A percentile compares a stretch with the other conserved stretches of the same genome.
These are phyloP conservation scores for Davidsoniella australis DNA, from an alignment of 2,329 filamentous ascomycete genomes.

Conservation along the genomic window DNA sequence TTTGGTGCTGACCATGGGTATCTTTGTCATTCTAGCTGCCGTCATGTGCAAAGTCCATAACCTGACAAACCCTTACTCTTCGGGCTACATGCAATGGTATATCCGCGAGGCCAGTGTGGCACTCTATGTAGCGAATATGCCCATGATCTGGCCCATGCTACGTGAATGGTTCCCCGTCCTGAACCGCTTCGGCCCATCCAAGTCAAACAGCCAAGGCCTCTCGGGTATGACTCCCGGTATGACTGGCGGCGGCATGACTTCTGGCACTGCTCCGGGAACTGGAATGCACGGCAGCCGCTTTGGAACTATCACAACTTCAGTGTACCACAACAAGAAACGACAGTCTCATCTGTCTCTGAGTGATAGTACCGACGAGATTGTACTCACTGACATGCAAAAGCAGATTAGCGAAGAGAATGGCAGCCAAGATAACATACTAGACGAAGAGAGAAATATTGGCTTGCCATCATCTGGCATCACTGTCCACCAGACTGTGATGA, in stretches of 20 bases:
- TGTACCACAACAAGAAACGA: constrained; percentile 9
- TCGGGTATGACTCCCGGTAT: constrained; percentile 5
- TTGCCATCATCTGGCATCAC: constrained; percentile 5
- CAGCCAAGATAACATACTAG: constrained; percentile 7
- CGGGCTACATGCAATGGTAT: constrained; percentile 27
- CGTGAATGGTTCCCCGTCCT: constrained; percentile 18
- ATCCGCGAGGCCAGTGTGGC: constrained; percentile 29
- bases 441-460: constrained; percentile 2
- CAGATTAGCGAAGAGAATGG: neutral
- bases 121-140: constrained; percentile 27
- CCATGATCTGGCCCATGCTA: constrained; percentile 26
- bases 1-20: constrained; percentile 27
- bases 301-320: constrained; percentile 9
- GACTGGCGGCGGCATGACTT: neutral
- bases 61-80: constrained; percentile 23
- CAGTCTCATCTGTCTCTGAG: constrained; percentile 1
- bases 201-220: constrained; percentile 2
- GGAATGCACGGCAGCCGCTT: constrained; percentile 10
- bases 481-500: constrained; percentile 7
- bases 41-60: constrained; percentile 30
- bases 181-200: constrained; percentile 11
- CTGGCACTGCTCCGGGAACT: neutral
- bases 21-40: constrained; percentile 32
- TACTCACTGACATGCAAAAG: constrained; percentile 5
- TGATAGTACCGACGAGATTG: constrained; percentile 8